phyloP scores from a whole-genome alignment of 2,329 filamentous ascomycete genomes.

The Whalleya microplaca region DNA sequence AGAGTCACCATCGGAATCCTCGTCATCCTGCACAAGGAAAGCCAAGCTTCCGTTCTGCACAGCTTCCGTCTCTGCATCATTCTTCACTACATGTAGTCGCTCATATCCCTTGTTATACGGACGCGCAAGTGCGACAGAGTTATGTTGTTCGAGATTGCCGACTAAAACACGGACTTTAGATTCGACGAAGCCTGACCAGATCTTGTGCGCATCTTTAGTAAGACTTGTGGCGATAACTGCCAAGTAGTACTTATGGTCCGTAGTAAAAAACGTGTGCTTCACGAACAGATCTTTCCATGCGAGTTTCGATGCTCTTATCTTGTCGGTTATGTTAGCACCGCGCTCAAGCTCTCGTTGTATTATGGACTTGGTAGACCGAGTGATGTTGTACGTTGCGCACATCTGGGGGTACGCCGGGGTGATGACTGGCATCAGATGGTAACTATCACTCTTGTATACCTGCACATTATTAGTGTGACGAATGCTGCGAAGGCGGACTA shows the following conservation, averaged over 20 bases:
- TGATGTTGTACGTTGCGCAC: slow-evolving; percentile 96
- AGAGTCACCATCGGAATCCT: slow-evolving; percentile 19
- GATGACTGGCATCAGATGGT: slow-evolving; percentile 96
- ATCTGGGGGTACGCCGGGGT: slow-evolving; percentile 97
- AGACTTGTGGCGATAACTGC: slow-evolving; percentile 82
- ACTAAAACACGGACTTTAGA: slow-evolving; percentile 90
- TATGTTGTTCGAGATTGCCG: slow-evolving; percentile 77
- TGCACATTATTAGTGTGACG: slow-evolving; percentile 41
- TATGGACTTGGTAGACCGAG: slow-evolving; percentile 79
- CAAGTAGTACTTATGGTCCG: slow-evolving; percentile 94
- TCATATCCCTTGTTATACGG: slow-evolving; percentile 94
- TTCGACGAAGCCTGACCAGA: slow-evolving; percentile 91
- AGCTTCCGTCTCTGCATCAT: slow-evolving; percentile 54
- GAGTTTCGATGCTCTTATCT: slow-evolving; percentile 76
- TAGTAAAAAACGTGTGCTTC: slow-evolving; percentile 91
- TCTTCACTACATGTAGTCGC: slow-evolving; percentile 72
- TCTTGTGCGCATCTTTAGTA: slow-evolving; percentile 80
- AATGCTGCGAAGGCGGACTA: not conserved
- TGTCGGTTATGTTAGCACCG: slow-evolving; percentile 75
- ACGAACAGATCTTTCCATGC: slow-evolving; percentile 88
- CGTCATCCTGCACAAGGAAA: slow-evolving; percentile 45
- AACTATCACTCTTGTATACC: slow-evolving; percentile 78
- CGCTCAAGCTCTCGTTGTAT: slow-evolving; percentile 83
- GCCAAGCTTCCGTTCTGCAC: slow-evolving; percentile 58
- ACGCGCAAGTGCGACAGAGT: slow-evolving; percentile 80